Conservation (phyloP, 2,329 filamentous ascomycete genomes). For the Zymoseptoria pseudotritici region DNA sequence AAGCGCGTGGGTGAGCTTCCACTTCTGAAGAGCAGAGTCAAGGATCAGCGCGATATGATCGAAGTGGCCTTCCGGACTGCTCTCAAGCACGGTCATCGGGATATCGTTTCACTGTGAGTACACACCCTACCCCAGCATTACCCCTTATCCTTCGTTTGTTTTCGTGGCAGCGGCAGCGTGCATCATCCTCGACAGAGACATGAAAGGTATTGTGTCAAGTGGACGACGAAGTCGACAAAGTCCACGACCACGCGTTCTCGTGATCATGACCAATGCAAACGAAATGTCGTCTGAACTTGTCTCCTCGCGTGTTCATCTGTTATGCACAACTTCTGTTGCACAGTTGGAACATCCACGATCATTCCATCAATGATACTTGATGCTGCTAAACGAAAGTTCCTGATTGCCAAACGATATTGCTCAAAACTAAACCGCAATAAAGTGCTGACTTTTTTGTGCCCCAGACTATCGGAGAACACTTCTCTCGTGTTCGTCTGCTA, state of each 20-base stretch:
- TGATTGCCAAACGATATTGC: neutral
- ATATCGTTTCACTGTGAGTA: slow-evolving; percentile 39
- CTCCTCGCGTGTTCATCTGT: neutral
- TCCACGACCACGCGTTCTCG: neutral
- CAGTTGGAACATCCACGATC: neutral
- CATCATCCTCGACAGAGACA: neutral
- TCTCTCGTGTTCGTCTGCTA: slow-evolving; percentile 41
- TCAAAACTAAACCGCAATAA: neutral
- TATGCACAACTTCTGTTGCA: neutral
- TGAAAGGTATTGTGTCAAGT: neutral
- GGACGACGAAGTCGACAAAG: neutral
- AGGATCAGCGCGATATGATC: slow-evolving; percentile 50
- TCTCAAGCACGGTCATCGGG: slow-evolving; percentile 40
- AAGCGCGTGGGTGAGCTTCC: slow-evolving; percentile 48
- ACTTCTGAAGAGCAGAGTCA: slow-evolving; percentile 49
- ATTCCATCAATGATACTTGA: no score
- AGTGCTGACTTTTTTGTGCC: slow-evolving; percentile 5
- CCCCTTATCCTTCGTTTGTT: neutral
- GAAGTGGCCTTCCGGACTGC: slow-evolving; percentile 43
- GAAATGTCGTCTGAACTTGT: neutral
- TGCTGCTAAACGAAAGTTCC: no score
- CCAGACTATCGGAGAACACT: slow-evolving; percentile 23
- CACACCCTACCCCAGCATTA: slow-evolving; percentile 4
- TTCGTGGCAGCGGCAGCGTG: slow-evolving; percentile 1
- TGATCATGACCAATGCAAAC: neutral